Evolutionary conservation across 1,284 basidiomycete genomes (phyloP), one percentile per base, ranked within the genome.

Genomic region (Ustilago cynodontis): DNA sequence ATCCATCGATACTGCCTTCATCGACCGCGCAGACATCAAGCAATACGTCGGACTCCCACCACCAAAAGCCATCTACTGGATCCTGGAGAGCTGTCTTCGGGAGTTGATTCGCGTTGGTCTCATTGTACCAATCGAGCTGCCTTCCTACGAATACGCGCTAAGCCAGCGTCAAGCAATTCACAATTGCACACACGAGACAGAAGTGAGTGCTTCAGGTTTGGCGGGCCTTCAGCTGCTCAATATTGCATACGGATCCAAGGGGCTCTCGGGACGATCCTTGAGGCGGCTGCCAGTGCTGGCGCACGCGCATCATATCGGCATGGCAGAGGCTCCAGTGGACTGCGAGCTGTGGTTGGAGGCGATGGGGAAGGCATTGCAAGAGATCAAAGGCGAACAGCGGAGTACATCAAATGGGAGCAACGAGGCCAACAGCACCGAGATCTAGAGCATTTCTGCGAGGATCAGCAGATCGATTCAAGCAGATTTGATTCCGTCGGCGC

Each of bases 21-120:
- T 98, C 59, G 97, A 99, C 84, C 92, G 97, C 51, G 97, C 95
- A 13, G 97, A 99, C 83, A 94, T 99, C 65, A 91, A 96, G 52
- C 95, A 98, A 88, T 97, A 94, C 82, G 90, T 98, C 39, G 95
- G 95, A 67, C 89, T 94, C 7, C 96, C 96, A 1, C 91, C 94
- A 4, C 89, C 92, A 4, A 91, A 95, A 79, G 96, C 95, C 0
- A 90, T 98, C 57, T 98, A 98, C 86, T 93, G 94, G 87, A 98
- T 99, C 72, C 87, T 99, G n/a, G 89, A 91, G 10, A 91, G 91
- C 4, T 96, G 93, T 83, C 87, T 98, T 14, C 86, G 88, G 16
- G 96, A 98, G 85, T 90, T 99, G 59, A 89, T 94, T 78, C 86
- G 87, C 26, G 92, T 90, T 63, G 90, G 91, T 0, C 90, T 99